Evolutionary conservation across 2,329 filamentous ascomycete species (phyloP).

Genomic region (Dactylonectria macrodidyma): DNA sequence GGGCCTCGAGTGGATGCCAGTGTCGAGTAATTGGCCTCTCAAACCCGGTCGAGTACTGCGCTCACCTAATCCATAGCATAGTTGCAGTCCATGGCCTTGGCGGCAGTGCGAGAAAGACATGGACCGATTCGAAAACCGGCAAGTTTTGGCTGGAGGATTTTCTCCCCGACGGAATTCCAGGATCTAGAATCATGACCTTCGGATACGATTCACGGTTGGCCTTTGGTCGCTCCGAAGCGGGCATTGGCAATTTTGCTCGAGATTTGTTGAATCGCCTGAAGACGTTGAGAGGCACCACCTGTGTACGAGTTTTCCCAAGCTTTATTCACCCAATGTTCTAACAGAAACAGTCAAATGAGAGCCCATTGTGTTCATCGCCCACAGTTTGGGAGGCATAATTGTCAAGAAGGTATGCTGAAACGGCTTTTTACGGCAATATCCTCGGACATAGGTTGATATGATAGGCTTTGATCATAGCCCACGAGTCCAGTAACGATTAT

Average conservation of each 20-base stretch:
- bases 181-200: background rate
- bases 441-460: background rate
- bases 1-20: background rate
- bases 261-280: background rate
- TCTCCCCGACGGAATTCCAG: background rate
- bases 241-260: background rate
- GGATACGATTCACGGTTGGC: background rate
- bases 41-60: background rate
- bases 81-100: background rate
- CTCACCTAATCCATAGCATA: background rate
- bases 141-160: background rate
- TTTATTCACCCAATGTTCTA: background rate
- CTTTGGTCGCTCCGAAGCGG: background rate
- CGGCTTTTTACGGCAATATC: background rate
- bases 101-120: background rate
- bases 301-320: background rate
- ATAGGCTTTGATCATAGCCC: background rate
- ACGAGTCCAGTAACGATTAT: background rate
- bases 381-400: constrained; percentile 22
- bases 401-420: background rate
- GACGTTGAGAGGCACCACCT: background rate
- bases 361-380: background rate
- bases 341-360: background rate
- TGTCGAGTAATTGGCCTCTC: background rate
- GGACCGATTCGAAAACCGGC: background rate